phyloP scores from a whole-genome alignment of 495 filamentous ascomycete genomes.

The Patellaria atrata region DNA sequence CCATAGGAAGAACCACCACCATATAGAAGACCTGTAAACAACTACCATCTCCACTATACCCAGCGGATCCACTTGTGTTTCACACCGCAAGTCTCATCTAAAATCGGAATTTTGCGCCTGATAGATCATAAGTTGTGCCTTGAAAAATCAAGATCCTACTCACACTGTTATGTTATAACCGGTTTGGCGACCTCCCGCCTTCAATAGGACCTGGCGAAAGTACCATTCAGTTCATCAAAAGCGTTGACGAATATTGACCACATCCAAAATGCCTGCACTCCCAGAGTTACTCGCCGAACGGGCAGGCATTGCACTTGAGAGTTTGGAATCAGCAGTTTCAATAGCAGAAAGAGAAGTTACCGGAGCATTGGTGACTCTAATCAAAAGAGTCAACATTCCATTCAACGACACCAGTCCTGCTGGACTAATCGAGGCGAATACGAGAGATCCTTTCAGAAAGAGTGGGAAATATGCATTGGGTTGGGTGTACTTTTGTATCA shows the following conservation, averaged over 20 bases:
- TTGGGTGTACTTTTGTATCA: conserved; percentile 73
- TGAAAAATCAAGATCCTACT: too few species aligned
- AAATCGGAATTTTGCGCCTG: conserved; percentile 17
- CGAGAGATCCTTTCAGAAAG: conserved; percentile 61
- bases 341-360: conserved; percentile 18
- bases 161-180: too few species aligned
- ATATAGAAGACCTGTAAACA: conserved; percentile 6
- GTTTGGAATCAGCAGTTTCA: conserved; percentile 14
- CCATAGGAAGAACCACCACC: conserved; percentile 2
- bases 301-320: conserved; percentile 18
- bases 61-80: conserved; percentile 8
- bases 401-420: conserved; percentile 53
- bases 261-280: conserved; percentile 22
- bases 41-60: conserved; percentile 1
- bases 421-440: conserved; percentile 56
- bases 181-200: too few species aligned
- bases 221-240: conserved; percentile 1
- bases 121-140: too few species aligned
- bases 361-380: conserved; percentile 30
- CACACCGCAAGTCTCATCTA: too few species aligned
- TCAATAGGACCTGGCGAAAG: too few species aligned
- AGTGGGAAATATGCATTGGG: conserved; percentile 80
- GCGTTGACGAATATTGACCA: conserved; percentile 1
- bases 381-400: conserved; percentile 61
- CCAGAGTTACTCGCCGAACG: conserved; percentile 20